phyloP scores from a whole-genome alignment of 2,329 filamentous ascomycete species.

The Colletotrichum plurivorum region DNA sequence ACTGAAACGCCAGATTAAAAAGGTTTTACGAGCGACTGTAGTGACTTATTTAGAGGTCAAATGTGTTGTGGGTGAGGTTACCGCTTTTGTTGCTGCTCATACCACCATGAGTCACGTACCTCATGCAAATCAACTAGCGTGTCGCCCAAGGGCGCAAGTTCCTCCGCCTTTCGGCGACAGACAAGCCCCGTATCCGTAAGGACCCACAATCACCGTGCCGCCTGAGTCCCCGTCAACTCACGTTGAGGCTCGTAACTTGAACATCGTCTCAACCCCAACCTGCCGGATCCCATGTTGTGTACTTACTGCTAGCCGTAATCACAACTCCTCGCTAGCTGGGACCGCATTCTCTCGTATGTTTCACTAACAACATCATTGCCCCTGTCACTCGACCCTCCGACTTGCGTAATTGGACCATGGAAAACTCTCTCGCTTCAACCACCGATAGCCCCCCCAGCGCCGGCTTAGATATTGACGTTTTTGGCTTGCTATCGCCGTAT shows the following conservation, averaged over 20 bases:
- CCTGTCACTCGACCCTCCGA: too few species aligned
- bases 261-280: background rate
- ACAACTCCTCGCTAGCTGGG: background rate
- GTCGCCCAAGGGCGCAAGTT: background rate
- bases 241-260: background rate
- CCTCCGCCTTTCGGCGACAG: slow-evolving; percentile 22
- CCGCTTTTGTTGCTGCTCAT: too few species aligned
- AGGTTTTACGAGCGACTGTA: too few species aligned
- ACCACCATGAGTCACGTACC: background rate
- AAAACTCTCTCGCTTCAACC: background rate
- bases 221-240: background rate
- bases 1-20: too few species aligned
- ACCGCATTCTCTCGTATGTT: too few species aligned
- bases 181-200: background rate
- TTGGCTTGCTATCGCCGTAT: background rate
- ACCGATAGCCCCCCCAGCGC: background rate
- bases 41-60: too few species aligned
- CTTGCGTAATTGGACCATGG: too few species aligned
- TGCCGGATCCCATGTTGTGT: too few species aligned
- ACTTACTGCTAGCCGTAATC: background rate
- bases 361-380: too few species aligned
- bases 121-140: background rate
- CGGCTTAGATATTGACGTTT: background rate
- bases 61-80: too few species aligned
- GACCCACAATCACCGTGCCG: background rate